Evolutionary conservation across 2,329 filamentous ascomycete species (phyloP), one percentile per base, ranked within the genome.

Genomic region (Cladophialophora yegresii): DNA sequence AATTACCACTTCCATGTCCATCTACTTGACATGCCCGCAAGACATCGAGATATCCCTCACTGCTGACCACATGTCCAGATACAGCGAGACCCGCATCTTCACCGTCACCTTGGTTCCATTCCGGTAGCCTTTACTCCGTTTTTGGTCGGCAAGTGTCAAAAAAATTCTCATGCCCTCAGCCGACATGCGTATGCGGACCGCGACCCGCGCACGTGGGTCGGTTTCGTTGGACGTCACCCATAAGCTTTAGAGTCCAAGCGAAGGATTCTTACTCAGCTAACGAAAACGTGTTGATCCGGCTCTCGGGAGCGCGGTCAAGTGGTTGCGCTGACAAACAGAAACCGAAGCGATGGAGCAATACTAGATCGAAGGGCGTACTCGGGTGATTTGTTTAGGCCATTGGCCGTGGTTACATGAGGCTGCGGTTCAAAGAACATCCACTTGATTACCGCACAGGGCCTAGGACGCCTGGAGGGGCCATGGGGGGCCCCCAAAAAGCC

Each of bases 271-370:
- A 50, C 26, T 50, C 28, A 23, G 50, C 32, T 54, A 13, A 26
- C 26, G 5, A 28, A 50, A 22, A 26, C 10, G 49, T 43, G 53
- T 32, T 49, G 55, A 33, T 54, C 51, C 58, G 56, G 50, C 61
- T 59, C 40, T 20, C 20, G 30, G 7, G 33, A 23, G 22, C 22
- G 23, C 20, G 23, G 28, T 10, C 6, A 45, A 16, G 7, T 13
- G 36, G 26, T 28, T 57, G n/a, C 57, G 47, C 40, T 64, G 50
- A 64, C 62, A 55, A 61, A 64, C 20, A 63, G 61, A 59, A 58
- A 58, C 55, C 50, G 45, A 32, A 22, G 36, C 20, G 7, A 54
- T 43, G 61, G 30, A 40, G 13, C n/a, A 50, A 20, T 10, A 12
- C 23, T 32, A 40, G 55, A 36, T 61, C 58, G 51, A 16, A 54